phyloP scores from a whole-genome alignment of 2,329 filamentous ascomycete species.

The Epicoccum nigrum region DNA sequence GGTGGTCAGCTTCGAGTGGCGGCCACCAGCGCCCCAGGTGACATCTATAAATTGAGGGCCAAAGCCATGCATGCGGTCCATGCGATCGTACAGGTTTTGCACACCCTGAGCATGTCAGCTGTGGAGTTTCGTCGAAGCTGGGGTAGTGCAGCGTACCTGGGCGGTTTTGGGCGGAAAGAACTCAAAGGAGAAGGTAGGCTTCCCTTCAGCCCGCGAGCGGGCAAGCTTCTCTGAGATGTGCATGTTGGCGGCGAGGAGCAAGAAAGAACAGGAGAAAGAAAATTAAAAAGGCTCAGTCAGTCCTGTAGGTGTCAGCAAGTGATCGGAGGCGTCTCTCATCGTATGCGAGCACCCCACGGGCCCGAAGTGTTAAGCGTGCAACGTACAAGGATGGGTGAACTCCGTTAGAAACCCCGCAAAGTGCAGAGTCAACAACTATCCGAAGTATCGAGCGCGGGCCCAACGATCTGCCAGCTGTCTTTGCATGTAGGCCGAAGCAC shows the following conservation, averaged over 20 bases:
- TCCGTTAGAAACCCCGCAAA: slow-evolving; percentile 20
- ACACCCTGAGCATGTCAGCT: slow-evolving; percentile 66
- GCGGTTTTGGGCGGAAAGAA: slow-evolving; percentile 99
- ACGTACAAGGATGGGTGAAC: slow-evolving; percentile 29
- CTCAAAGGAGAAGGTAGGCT: slow-evolving; percentile 96
- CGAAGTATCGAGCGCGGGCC: slow-evolving; percentile 54
- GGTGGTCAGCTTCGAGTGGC: slow-evolving; percentile 87
- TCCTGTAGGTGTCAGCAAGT: neutral
- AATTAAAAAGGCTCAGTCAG: slow-evolving; percentile 7
- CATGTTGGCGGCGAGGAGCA: slow-evolving; percentile 64
- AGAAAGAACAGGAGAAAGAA: slow-evolving; percentile 3
- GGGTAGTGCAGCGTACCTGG: slow-evolving; percentile 55
- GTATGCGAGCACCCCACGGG: slow-evolving; percentile 27
- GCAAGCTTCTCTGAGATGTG: slow-evolving; percentile 92
- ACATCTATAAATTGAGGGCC: slow-evolving; percentile 97
- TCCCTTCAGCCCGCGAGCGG: slow-evolving; percentile 77
- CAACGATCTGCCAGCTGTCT: slow-evolving; percentile 59
- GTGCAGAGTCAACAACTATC: slow-evolving; percentile 41
- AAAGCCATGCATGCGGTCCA: slow-evolving; percentile 97
- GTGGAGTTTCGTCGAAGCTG: neutral
- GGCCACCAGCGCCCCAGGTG: slow-evolving; percentile 96
- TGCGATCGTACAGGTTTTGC: slow-evolving; percentile 98
- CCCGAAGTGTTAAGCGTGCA: no score
- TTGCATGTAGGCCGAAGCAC: slow-evolving; percentile 54
- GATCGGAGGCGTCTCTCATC: slow-evolving; percentile 5